Conservation (phyloP, 495 filamentous ascomycete species). For the Xylaria sp. region DNA sequence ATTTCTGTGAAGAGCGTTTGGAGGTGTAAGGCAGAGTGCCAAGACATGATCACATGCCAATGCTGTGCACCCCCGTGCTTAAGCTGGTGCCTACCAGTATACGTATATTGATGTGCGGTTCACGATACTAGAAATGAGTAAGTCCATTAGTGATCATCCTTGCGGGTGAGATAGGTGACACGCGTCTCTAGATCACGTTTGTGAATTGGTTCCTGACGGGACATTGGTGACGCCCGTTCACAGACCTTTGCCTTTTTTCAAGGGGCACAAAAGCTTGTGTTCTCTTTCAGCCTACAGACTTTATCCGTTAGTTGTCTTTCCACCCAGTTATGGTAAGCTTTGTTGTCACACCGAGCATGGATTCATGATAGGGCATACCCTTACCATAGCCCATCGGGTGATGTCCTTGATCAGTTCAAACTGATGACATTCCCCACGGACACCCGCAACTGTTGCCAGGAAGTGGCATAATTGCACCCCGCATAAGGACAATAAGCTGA, state of each 20-base stretch:
- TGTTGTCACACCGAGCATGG: background rate
- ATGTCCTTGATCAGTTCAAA: background rate
- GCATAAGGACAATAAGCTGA: background rate
- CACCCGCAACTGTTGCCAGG: background rate
- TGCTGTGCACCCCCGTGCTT: constrained; percentile 11
- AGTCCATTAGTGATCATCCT: background rate
- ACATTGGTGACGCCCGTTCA: background rate
- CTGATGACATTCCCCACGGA: background rate
- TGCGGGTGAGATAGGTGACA: background rate
- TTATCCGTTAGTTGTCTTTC: background rate
- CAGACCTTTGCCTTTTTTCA: background rate
- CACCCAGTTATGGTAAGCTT: background rate
- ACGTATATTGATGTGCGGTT: background rate
- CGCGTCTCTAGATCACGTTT: constrained; percentile 2
- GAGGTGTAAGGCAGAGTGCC: background rate
- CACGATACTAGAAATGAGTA: background rate
- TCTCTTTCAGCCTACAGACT: background rate
- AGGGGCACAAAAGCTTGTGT: background rate
- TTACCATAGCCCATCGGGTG: background rate
- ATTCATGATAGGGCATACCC: background rate
- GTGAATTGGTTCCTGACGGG: background rate
- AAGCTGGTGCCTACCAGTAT: constrained; percentile 7
- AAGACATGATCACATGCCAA: constrained; percentile 21
- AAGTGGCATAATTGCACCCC: background rate
- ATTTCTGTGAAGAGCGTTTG: background rate